A percentile compares a stretch with the other conserved stretches of the same genome.
Conservation (phyloP, 768 basidiomycete genomes). For the Tricholoma sp. region DNA sequence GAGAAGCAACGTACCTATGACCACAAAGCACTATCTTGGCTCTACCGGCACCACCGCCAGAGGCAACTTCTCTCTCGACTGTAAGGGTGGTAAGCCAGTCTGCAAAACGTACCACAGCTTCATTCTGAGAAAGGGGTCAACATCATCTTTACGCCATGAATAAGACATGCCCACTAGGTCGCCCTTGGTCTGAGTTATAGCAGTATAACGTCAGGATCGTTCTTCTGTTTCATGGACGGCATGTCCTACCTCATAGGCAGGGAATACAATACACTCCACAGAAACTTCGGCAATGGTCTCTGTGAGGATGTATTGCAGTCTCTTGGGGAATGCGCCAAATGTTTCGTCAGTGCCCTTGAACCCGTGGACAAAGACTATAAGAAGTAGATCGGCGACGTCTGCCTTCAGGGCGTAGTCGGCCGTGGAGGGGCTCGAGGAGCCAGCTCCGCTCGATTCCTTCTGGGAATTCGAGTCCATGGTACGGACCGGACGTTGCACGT, state of each 20-base stretch:
- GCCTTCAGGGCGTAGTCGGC: not conserved
- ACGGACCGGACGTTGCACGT: not conserved
- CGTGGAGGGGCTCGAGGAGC: not conserved
- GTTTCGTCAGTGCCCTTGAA: slow-evolving; percentile 62
- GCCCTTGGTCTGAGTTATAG: slow-evolving; percentile 67
- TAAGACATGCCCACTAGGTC: slow-evolving; percentile 57
- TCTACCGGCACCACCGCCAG: slow-evolving; percentile 71
- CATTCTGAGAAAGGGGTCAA: slow-evolving; percentile 41
- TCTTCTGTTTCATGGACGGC: not conserved
- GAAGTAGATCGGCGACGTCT: slow-evolving; percentile 40
- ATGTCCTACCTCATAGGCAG: slow-evolving; percentile 72
- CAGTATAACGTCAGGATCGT: not conserved
- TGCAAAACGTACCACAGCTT: slow-evolving; percentile 79
- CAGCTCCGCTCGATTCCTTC: not conserved
- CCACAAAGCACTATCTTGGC: slow-evolving; percentile 85
- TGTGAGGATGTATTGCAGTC: slow-evolving; percentile 71
- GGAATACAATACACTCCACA: slow-evolving; percentile 80
- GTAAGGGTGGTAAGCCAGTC: slow-evolving; percentile 92
- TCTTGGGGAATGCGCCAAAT: slow-evolving; percentile 72
- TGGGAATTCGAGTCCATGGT: not conserved
- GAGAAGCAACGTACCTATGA: slow-evolving; percentile 56
- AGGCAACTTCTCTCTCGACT: slow-evolving; percentile 76
- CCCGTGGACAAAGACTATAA: slow-evolving; percentile 79
- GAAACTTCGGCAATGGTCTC: slow-evolving; percentile 51
- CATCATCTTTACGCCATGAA: slow-evolving; percentile 1